Base-by-base conservation (phyloP, 139 green algal species). In the Monoraphidium neglectum region DNA sequence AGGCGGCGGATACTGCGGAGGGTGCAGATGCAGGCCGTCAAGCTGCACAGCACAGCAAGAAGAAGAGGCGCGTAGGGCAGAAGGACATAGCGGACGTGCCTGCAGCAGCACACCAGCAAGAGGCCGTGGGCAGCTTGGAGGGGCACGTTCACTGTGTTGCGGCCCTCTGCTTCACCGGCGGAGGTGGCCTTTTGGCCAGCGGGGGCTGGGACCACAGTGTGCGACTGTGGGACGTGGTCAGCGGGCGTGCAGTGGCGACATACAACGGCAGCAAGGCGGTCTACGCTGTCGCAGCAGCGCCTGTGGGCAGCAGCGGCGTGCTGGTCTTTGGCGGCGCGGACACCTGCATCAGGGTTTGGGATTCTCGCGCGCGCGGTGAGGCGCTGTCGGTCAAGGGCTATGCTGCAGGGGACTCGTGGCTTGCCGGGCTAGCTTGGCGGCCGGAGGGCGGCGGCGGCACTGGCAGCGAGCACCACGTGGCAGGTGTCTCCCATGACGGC, bases 201-300 rank as follows among this genome's bases (percentile, higher is more conserved):
- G 85, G 83, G 6, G 93, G 87, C 2, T 97, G 90, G 91, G 94
- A 98, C 78, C 91, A 96, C 73, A 87, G 37, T 6, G 80, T 86
- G 30, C 53, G 70, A 23, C 30, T 70, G 38, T 97, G 90, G 88
- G 93, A 97, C 77, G 82, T 86, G 1, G 74, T 78, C 1, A 83
- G 83, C 0, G 80, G 78, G 13, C 59, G 70, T 10, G 81, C 84
- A 15, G 79, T 73, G 8, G 85, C 94, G 37, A 92, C 87, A 0
- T 86, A 93, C 64, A 88, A 89, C 59, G 85, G 84, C 66, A 89
- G 81, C 77, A 95, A 96, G 76, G 90, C 87, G 0, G 76, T 97
- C 12, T 84, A 89, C 68, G 82, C 72, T n/a, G 74, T 95, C 32
- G 85, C 85, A 3, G 79, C 79, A 4, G 51, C 5, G 61, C 35